Evolutionary conservation across 1,139 yeast genomes (phyloP), one percentile per base, ranked within the genome.

Genomic region (Saccharomycopsis phalli): DNA sequence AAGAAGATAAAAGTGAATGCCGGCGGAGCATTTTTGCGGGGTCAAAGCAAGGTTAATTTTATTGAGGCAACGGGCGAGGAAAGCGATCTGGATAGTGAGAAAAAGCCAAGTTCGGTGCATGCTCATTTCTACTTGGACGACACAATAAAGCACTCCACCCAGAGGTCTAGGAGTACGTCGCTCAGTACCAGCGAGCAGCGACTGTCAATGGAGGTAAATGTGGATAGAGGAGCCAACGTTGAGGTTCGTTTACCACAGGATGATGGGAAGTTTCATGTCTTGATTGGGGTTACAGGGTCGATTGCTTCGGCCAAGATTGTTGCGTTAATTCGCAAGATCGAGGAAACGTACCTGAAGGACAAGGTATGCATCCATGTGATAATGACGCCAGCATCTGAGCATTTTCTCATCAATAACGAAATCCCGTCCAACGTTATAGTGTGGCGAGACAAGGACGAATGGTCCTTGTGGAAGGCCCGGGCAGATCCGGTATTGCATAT

Each of bases 401-500:
- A 81, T 56, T 84, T 88, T 57, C 71, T 87, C 13, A 63, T 78
- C 5, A 61, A 69, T 31, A 66, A 66, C 14, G 81, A 76, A 44
- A 62, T 75, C 42, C 81, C 80, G 6, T 71, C 81, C 38, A 69
- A 71, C 47, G 73, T 84, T 4, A 71, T 78, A 40, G 70, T 86
- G 7, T 88, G 96, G 96, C 71, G 83, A 53, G 95, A 88, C 57
- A 66, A 71, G 36, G 97, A 88, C 57, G 97, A 88, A 61, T 88
- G 96, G 96, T 69, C 66, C 36, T 78, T 86, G 3, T 87, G 96
- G 96, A 71, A 73, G 53, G 65, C 70, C 36, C 71, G 96, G 50
- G 75, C 86, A 38, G 96, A 87, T 60, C 95, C 96, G 1, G 95
- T 87, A 22, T 66, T 88, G 50, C 96, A 88, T 59, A 87, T 87